phyloP scores from a whole-genome alignment of 176 grass and related monocot genomes.

The Bromus sterilis region DNA sequence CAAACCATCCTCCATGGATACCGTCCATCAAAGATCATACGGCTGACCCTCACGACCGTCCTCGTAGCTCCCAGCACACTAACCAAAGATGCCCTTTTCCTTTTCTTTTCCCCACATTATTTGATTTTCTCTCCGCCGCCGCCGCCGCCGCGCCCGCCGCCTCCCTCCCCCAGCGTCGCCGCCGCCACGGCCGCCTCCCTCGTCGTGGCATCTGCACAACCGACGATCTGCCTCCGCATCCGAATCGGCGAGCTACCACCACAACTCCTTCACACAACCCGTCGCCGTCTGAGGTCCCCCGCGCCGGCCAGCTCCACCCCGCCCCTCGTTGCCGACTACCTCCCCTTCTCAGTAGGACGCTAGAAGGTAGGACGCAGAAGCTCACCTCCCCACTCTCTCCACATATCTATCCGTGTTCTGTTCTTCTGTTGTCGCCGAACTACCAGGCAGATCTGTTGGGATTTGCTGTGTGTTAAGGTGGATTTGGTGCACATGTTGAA shows the following conservation, averaged over 20 bases:
- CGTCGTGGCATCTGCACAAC: neutral
- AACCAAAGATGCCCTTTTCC: neutral
- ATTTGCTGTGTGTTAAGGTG: neutral
- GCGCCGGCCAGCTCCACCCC: neutral
- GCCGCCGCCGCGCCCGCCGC: constrained; percentile 15
- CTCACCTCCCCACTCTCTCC: neutral
- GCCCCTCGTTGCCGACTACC: neutral
- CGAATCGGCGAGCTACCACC: neutral
- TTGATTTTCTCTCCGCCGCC: constrained; percentile 38
- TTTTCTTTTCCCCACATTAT: neutral
- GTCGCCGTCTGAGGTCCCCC: neutral
- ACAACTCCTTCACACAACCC: neutral
- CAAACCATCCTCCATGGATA: neutral
- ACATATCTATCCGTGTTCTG: neutral
- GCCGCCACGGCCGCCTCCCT: neutral
- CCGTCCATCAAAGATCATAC: neutral
- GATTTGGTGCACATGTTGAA: neutral
- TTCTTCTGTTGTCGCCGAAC: neutral
- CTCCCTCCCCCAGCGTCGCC: neutral
- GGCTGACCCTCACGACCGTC: neutral
- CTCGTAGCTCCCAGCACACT: neutral
- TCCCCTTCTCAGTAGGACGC: neutral
- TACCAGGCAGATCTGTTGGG: neutral
- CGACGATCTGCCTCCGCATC: neutral
- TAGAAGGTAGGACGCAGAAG: neutral